Evolutionary conservation across 75 land plant genomes (phyloP), one percentile per base, ranked within the genome.

Genomic region (Sequoia sempervirens): DNA sequence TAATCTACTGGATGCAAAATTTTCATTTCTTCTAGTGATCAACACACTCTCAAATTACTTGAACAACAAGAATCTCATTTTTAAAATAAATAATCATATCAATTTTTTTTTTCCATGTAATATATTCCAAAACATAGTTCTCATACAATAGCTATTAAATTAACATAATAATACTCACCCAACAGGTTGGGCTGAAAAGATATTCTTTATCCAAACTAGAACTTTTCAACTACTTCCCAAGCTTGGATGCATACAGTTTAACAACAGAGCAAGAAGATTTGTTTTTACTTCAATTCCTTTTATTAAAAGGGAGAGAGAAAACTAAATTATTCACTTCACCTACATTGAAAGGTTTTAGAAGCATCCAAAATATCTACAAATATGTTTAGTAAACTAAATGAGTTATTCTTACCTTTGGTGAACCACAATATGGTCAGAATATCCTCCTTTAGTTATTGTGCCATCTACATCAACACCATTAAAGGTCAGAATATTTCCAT

Each of bases 371-470:
- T 26, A 23, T 40, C 18, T 7, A 26, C 2, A 10, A 76, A 23
- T 43, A 26, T 12, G 36, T 69, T 6, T 46, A 20, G 2, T 43
- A 43, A 14, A 41, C 12, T 26, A 41, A 76, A 76, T 26, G 40
- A 76, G 20, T 38, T 85, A 11, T 2, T 34, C 85, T 90, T 81
- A 85, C 99, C 91, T 91, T 81, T 93, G 89, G 82, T 96, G 88
- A 41, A 91, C 93, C 13, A 93, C 90, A 80, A 95, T 92, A 47
- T 84, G 58, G 38, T 72, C 89, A 40, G 99, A 95, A 84, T 91
- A 95, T 66, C 99, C 97, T 74, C 99, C 99, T 80, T 90, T 91
- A 9, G 99, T 96, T 78, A 95, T 83, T 1, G 94, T 85, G 70
- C 95, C 95, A 93, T 96, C 98, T 14, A 52, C 82, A 84, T 95